phyloP scores from a whole-genome alignment of 805 yeast genomes.

The Saccharomycopsis sp. region DNA sequence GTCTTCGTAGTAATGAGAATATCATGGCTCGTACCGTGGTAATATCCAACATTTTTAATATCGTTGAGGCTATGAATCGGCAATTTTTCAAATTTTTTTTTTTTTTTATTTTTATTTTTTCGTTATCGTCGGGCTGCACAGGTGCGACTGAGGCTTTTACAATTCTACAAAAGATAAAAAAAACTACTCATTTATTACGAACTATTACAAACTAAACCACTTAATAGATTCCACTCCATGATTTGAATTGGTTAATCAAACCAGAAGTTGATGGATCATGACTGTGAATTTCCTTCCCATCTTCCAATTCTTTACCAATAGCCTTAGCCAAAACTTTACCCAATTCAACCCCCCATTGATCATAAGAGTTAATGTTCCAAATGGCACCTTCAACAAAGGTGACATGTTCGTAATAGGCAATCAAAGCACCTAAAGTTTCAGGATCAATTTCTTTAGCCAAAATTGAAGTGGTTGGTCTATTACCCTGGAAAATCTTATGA shows the following conservation, averaged over 20 bases:
- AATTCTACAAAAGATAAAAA: not conserved
- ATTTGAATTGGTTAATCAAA: conserved; percentile 90
- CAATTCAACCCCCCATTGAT: conserved; percentile 99
- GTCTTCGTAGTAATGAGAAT: conserved; percentile 3
- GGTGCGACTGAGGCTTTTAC: too few species aligned
- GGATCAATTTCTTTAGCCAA: conserved; percentile 95
- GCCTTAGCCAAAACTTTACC: conserved; percentile 97
- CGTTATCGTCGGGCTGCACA: too few species aligned
- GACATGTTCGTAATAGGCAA: conserved; percentile 95
- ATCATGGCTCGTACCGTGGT: too few species aligned
- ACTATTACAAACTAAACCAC: conserved; percentile 11
- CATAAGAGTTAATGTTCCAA: conserved; percentile 99
- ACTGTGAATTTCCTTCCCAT: conserved; percentile 42
- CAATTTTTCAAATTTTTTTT: too few species aligned
- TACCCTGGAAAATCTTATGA: conserved; percentile 95
- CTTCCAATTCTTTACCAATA: conserved; percentile 82
- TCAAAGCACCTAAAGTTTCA: conserved; percentile 90
- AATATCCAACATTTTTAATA: too few species aligned
- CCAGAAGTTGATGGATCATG: conserved; percentile 93
- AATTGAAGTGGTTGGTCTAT: conserved; percentile 98
- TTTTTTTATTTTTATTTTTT: too few species aligned
- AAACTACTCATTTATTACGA: too few species aligned
- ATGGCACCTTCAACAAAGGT: conserved; percentile 98
- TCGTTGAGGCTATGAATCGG: too few species aligned
- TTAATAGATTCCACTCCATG: conserved; percentile 47